phyloP scores from a whole-genome alignment of 2,329 filamentous ascomycete genomes.

The Stagonosporopsis rhizophila region DNA sequence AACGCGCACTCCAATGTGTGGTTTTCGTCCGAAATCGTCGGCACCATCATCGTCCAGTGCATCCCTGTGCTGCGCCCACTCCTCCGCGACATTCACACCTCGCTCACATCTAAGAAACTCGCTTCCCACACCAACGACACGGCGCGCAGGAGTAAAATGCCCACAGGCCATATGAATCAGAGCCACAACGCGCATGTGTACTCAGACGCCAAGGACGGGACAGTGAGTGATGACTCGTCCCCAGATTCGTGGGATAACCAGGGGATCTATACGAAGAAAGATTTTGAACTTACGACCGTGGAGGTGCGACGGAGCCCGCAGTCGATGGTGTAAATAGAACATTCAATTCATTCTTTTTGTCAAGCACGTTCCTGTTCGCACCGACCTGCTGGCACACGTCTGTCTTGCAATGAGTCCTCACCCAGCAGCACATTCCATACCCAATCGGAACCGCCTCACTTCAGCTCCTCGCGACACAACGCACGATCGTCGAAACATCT shows the following conservation, averaged over 20 bases:
- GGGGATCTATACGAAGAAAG: conserved; percentile 35
- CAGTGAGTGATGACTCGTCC: conserved; percentile 20
- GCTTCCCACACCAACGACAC: conserved; percentile 24
- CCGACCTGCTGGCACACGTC: background rate
- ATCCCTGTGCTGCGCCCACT: conserved; percentile 61
- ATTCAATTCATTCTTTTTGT: conserved; percentile 12
- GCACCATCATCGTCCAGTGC: conserved; percentile 64
- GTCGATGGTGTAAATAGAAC: conserved; percentile 14
- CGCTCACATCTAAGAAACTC: conserved; percentile 47
- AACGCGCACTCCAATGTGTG: conserved; percentile 57
- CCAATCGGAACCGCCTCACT: too few relatives aligned
- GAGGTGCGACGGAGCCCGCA: conserved; percentile 17
- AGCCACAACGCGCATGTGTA: conserved; percentile 31
- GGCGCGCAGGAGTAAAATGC: conserved; percentile 26
- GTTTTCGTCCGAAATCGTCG: conserved; percentile 61
- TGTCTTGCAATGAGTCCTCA: too few relatives aligned
- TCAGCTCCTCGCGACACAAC: background rate
- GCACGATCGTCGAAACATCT: background rate
- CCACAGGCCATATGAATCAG: conserved; percentile 8
- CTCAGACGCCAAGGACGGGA: conserved; percentile 27
- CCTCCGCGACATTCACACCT: conserved; percentile 52
- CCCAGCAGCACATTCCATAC: too few relatives aligned
- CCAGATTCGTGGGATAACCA: conserved; percentile 35
- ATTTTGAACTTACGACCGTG: conserved; percentile 34
- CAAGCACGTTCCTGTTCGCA: background rate